These are phyloP conservation scores for Lactifluus rugatus DNA, from an alignment of 768 basidiomycete genomes.

Conservation along the genomic window DNA sequence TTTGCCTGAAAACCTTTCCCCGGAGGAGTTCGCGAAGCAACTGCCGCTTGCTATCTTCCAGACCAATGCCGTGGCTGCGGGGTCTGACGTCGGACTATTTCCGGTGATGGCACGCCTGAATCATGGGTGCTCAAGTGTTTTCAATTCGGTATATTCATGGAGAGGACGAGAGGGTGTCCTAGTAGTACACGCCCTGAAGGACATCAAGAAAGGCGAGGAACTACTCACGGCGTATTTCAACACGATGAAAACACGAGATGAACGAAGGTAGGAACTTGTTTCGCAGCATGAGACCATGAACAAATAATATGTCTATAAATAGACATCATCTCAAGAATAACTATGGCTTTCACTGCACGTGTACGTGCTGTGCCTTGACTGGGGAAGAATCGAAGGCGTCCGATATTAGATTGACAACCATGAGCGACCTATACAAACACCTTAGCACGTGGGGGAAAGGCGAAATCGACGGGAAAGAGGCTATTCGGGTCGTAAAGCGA, in stretches of 20 bases:
- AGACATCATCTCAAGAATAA: slow-evolving; percentile 41
- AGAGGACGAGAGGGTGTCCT: slow-evolving; percentile 38
- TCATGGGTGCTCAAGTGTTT: slow-evolving; percentile 57
- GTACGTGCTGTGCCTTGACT: slow-evolving; percentile 48
- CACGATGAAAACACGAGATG: slow-evolving; percentile 42
- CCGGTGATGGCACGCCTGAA: slow-evolving; percentile 59
- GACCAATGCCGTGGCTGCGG: slow-evolving; percentile 55
- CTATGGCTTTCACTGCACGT: slow-evolving; percentile 53
- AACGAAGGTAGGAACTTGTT: slow-evolving; percentile 34
- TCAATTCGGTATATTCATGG: slow-evolving; percentile 59
- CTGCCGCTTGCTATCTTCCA: slow-evolving; percentile 57
- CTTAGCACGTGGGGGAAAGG: slow-evolving; percentile 42
- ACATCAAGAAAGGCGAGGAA: slow-evolving; percentile 48
- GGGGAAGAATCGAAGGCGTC: slow-evolving; percentile 39
- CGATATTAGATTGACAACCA: slow-evolving; percentile 39
- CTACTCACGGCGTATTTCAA: slow-evolving; percentile 52
- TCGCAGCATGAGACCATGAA: background rate
- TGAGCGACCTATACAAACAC: slow-evolving; percentile 35
- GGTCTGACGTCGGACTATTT: slow-evolving; percentile 48
- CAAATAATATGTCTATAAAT: slow-evolving; percentile 5
- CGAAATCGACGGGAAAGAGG: slow-evolving; percentile 38
- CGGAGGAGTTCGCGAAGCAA: slow-evolving; percentile 30
- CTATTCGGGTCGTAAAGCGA: slow-evolving; percentile 35
- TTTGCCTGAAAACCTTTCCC: slow-evolving; percentile 34
- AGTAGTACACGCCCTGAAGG: slow-evolving; percentile 50